Evolutionary conservation across 164 flowering plant genomes (phyloP).

Genomic region (Vitis rotundifolia): DNA sequence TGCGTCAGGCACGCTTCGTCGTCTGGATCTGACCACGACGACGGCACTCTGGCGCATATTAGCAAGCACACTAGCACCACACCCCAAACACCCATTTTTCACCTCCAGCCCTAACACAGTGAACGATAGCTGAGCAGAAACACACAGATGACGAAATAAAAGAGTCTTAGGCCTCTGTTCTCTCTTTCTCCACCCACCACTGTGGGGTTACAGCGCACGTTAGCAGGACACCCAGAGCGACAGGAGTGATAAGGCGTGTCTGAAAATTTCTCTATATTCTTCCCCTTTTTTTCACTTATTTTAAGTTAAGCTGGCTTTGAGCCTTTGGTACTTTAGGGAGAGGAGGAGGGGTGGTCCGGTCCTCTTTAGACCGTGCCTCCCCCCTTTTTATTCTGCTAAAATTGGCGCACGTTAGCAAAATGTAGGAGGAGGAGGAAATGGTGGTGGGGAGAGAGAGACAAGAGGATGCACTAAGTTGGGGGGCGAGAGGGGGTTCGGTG

Average conservation of each 20-base stretch:
- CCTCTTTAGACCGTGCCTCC: no score
- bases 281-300: no score
- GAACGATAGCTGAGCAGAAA: background rate
- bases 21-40: constrained; percentile 55
- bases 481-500: constrained; percentile 15
- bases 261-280: no score
- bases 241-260: no score
- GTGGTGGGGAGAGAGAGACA: background rate
- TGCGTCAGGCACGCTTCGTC: constrained; percentile 73
- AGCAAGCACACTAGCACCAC: constrained; percentile 3
- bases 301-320: no score
- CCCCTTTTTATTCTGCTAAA: background rate
- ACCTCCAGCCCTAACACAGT: background rate
- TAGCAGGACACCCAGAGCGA: no score
- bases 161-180: background rate
- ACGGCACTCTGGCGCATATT: constrained; percentile 20
- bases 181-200: no score
- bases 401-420: background rate
- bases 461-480: background rate
- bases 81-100: constrained; percentile 2
- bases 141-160: background rate
- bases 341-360: no score
- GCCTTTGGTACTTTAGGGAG: no score
- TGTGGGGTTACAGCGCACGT: no score
- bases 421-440: background rate